Evolutionary conservation across 768 basidiomycete genomes (phyloP), one percentile per base, ranked within the genome.

Genomic region (Jaapia argillacea): DNA sequence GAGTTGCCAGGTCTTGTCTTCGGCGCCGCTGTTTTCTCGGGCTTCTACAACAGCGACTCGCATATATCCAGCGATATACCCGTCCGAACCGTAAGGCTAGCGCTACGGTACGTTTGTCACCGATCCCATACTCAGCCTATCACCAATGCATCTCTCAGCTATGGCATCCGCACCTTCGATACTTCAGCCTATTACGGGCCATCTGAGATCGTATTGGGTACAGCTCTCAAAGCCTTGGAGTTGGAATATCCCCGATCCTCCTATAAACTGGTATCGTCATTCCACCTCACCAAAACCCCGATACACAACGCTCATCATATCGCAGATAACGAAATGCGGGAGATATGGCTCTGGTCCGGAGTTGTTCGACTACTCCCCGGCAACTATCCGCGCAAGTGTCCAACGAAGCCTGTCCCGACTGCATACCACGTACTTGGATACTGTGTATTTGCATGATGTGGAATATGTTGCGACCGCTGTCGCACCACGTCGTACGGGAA

Each of bases 321-420:
- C 39, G 2, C 45, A 90, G 86, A 81, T 89, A 66, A 88, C 87
- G 6, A 93, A 93, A 58, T 85, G 84, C 47, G 90, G 90, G 20
- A 74, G 89, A 26, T 86, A 82, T 54, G 86, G 84, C 5, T 27
- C 55, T 14, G 54, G 53, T 21, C 54, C 54, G 14, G 61, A 65
- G 1, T 65, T 69, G 35, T 91, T 91, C 51, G 85, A 93, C 59
- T 92, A 91, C 60, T 67, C 74, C 2, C 81, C 85, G 1, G 49
- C 56, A 4, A 75, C 71, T 26, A 75, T 93, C 43, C 76, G 81
- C 14, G 66, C 69, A 18, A 82, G 80, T 48, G 72, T 93, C 14
- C 58, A 67, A 39, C 75, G 74, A 45, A 86, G 84, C 52, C 64
- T 90, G 24, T 61, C 67, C 35, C 76, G 87, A 18, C 54, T 92